Evolutionary conservation across 2,329 filamentous ascomycete species (phyloP).

Genomic region (Penicillium sp.): DNA sequence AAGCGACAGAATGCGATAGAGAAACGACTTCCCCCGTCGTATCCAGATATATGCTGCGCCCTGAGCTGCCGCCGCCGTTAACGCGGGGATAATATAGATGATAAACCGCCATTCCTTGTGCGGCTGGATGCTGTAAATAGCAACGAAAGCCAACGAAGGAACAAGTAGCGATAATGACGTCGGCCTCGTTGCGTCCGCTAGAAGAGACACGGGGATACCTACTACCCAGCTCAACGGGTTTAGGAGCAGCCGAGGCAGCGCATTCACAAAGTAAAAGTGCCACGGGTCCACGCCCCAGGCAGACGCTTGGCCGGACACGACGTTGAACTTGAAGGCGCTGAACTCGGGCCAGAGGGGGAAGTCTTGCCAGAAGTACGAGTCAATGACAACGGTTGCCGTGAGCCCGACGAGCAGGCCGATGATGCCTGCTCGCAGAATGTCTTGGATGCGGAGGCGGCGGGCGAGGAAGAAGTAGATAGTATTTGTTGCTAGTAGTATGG

Average conservation of each 20-base stretch:
- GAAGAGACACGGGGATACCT: slow-evolving; percentile 48
- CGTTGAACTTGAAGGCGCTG: slow-evolving; percentile 86
- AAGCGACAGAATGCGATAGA: slow-evolving; percentile 55
- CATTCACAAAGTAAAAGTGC: slow-evolving; percentile 79
- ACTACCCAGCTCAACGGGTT: slow-evolving; percentile 66
- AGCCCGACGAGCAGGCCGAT: slow-evolving; percentile 65
- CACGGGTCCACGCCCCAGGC: slow-evolving; percentile 85
- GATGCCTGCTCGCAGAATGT: slow-evolving; percentile 63
- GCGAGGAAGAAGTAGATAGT: slow-evolving; percentile 61
- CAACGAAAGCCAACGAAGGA: slow-evolving; percentile 69
- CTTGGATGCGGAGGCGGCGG: slow-evolving; percentile 49
- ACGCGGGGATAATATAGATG: slow-evolving; percentile 75
- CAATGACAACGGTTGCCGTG: slow-evolving; percentile 65
- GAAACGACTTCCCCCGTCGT: slow-evolving; percentile 58
- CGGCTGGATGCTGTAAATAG: slow-evolving; percentile 79
- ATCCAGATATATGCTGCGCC: slow-evolving; percentile 68
- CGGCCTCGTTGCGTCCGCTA: slow-evolving; percentile 51
- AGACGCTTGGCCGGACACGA: slow-evolving; percentile 73
- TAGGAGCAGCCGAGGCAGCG: slow-evolving; percentile 75
- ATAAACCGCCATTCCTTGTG: slow-evolving; percentile 98
- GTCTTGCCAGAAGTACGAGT: slow-evolving; percentile 90
- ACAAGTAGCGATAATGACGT: slow-evolving; percentile 53
- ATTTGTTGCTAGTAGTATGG: slow-evolving; percentile 69
- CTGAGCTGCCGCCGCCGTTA: slow-evolving; percentile 73
- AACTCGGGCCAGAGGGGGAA: slow-evolving; percentile 84